These are phyloP conservation scores for Solanum ossicruentum DNA, from an alignment of 257 asterid species.

Conservation along the genomic window DNA sequence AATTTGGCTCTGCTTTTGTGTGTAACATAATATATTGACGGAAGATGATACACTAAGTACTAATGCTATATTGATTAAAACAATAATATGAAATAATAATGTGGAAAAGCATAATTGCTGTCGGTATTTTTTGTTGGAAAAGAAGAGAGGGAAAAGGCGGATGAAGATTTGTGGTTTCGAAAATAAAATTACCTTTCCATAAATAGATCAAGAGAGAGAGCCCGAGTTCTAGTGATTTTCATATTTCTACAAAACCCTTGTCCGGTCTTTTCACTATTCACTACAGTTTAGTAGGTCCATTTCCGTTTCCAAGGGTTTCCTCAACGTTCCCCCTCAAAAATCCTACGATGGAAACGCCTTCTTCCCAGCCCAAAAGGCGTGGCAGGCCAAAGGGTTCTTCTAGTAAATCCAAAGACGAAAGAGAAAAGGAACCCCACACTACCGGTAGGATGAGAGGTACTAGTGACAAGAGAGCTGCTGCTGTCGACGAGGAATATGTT, in stretches of 20 bases:
- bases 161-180: background rate
- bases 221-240: background rate
- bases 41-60: too few species aligned
- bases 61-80: too few species aligned
- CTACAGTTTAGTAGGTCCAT: background rate
- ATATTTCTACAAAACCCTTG: background rate
- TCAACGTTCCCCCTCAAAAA: background rate
- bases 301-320: background rate
- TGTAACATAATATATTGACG: too few species aligned
- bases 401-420: conserved; percentile 54
- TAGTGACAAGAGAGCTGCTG: conserved; percentile 26
- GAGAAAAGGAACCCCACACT: conserved; percentile 29
- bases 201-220: background rate
- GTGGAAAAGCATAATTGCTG: too few species aligned
- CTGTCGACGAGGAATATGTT: conserved; percentile 61
- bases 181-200: background rate
- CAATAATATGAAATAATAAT: too few species aligned
- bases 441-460: conserved; percentile 23
- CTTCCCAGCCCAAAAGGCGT: conserved; percentile 72
- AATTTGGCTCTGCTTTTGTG: too few species aligned
- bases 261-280: background rate
- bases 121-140: background rate
- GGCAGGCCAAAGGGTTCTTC: conserved; percentile 94
- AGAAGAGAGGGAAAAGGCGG: background rate
- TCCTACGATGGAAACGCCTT: conserved; percentile 17